Evolutionary conservation across 2,329 filamentous ascomycete species (phyloP).

Genomic region (Botryotinia narcissicola): DNA sequence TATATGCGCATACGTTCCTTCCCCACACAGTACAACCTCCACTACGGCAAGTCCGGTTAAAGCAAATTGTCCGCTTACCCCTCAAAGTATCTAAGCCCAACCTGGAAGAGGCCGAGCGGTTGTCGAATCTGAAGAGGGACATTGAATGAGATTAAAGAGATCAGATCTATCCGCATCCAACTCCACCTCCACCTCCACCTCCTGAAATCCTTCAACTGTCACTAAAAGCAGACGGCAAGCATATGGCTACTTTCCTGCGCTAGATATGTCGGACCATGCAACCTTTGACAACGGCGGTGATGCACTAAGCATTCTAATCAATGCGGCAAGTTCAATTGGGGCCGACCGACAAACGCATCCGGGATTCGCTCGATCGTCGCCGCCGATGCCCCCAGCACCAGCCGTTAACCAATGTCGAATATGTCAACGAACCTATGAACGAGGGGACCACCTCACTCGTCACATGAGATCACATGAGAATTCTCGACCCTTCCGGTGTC

Average conservation of each 20-base stretch:
- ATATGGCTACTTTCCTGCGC: no score
- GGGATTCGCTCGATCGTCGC: background rate
- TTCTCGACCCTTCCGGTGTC: conserved; percentile 26
- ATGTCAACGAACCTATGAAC: conserved; percentile 27
- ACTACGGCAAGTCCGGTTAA: background rate
- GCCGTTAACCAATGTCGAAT: conserved; percentile 24
- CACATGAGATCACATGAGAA: conserved; percentile 31
- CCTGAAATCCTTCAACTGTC: background rate
- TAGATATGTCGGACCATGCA: background rate
- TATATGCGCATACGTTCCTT: background rate
- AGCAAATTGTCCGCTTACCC: no score
- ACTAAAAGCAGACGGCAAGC: background rate
- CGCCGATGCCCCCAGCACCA: background rate
- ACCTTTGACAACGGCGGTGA: background rate
- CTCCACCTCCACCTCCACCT: background rate
- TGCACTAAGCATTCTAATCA: background rate
- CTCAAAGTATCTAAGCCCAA: no score
- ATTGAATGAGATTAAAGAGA: background rate
- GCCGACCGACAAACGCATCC: background rate
- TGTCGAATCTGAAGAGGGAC: background rate
- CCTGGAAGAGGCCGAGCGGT: background rate
- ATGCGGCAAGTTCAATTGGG: background rate
- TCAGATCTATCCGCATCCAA: background rate
- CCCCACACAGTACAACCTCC: background rate
- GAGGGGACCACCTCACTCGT: conserved; percentile 24